These are phyloP conservation scores for Gossypium stocksii DNA, from an alignment of 345 rosid genomes.

Conservation along the genomic window DNA sequence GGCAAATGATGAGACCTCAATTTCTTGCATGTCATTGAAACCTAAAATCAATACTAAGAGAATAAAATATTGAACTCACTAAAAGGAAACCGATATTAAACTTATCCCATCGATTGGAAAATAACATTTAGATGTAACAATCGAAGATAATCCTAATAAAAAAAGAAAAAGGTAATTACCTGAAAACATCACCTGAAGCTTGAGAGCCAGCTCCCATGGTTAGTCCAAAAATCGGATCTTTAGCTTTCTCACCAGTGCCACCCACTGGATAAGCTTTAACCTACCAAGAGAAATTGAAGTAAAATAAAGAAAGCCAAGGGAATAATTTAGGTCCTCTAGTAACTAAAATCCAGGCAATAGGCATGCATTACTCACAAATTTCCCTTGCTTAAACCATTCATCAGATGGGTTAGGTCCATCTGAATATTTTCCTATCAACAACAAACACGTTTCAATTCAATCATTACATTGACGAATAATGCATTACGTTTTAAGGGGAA, in stretches of 20 bases:
- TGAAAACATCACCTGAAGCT: conserved; percentile 64
- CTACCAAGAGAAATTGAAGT: conserved; percentile 25
- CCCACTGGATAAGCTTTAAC: conserved; percentile 73
- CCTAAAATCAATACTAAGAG: conserved; percentile 15
- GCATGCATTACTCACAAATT: conserved; percentile 37
- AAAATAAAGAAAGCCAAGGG: background rate
- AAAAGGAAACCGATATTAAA: background rate
- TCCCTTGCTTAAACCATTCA: conserved; percentile 88
- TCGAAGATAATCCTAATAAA: background rate
- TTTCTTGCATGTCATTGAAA: conserved; percentile 25
- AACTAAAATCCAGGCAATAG: background rate
- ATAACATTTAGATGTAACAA: background rate
- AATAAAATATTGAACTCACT: background rate
- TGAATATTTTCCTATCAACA: conserved; percentile 67
- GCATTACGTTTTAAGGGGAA: background rate
- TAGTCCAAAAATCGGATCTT: conserved; percentile 87
- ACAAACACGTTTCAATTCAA: background rate
- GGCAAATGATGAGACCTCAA: conserved; percentile 51
- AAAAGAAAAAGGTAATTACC: conserved; percentile 29
- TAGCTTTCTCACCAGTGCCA: conserved; percentile 70
- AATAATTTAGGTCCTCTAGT: too few relatives aligned
- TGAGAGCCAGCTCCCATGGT: conserved; percentile 80
- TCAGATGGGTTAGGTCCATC: conserved; percentile 75
- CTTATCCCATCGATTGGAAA: background rate
- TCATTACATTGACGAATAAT: background rate